Base-by-base conservation (phyloP, 352 stramenopile species). In the Phytophthora sp. region DNA sequence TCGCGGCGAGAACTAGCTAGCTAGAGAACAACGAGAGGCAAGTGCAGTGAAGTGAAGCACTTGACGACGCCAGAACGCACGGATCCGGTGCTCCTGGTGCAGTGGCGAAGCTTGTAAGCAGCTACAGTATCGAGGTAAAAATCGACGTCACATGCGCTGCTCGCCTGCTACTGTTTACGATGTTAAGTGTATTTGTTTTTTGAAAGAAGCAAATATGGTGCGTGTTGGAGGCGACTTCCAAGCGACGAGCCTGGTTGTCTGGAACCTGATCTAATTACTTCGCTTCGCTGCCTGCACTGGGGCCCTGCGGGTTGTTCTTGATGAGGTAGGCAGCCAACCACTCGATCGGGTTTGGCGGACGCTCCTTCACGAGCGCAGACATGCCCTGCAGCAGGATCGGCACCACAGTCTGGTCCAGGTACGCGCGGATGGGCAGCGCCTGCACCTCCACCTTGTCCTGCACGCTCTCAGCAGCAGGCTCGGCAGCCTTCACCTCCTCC, bases 321-420 rank as follows among this genome's bases (percentile, higher is more conserved):
- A 99, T 85, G 58, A 99, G 84, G 72, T 99, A 99, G 31, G 77
- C 77, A 7, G 96, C 97, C 59, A 99, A 83, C 89, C 92, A 99
- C 79, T 99, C 95, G 45, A 99, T 92, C 30, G 97, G 97, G 77
- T 99, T 99, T 4, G 89, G 62, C 30, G 96, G 96, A 57, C 97
- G 94, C 82, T 99, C 96, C 74, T 99, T 99, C 43, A 99, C 97
- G 23, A 99, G 82, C 56, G 97, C 92, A 28, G 92, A 98, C 97
- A 99, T 99, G 54, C 97, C 97, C 68, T 99, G 96, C 39, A 99
- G 79, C 45, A 99, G 71, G 75, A 99, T 98, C n/a, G 97, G 97
- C 75, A 99, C 96, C 17, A 99, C 97, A 0, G 96, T 99, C 72
- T 99, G 96, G 81, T 99, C 97, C 60, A 99, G 76, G 69, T 99